Evolutionary conservation across 805 yeast species (phyloP).

Genomic region (Yamadazyma scolyti): DNA sequence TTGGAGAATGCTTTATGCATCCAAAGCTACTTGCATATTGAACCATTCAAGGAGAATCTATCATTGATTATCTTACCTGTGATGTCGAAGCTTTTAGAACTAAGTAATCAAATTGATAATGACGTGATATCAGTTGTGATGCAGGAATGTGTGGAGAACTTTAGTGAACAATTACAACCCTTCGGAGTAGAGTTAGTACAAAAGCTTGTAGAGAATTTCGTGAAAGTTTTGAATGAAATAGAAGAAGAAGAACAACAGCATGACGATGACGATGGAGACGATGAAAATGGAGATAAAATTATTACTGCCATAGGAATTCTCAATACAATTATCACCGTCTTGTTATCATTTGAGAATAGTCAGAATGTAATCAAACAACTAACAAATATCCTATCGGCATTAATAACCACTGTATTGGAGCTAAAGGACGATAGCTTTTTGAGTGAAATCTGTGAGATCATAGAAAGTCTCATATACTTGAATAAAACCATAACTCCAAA

Average conservation of each 20-base stretch:
- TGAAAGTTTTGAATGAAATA: constrained; percentile 35
- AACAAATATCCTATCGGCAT: constrained; percentile 67
- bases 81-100: constrained; percentile 70
- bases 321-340: constrained; percentile 76
- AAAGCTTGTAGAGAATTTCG: constrained; percentile 68
- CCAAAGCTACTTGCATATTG: constrained; percentile 68
- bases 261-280: constrained; percentile 25
- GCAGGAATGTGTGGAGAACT: constrained; percentile 92
- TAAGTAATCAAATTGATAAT: constrained; percentile 79
- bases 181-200: constrained; percentile 59
- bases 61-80: constrained; percentile 69
- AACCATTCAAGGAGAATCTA: constrained; percentile 65
- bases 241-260: constrained; percentile 44
- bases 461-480: constrained; percentile 45
- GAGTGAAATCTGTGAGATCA: constrained; percentile 70
- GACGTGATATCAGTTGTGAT: constrained; percentile 86
- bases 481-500: constrained; percentile 47
- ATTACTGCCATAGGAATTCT: constrained; percentile 80
- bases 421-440: constrained; percentile 70
- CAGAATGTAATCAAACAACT: constrained; percentile 58
- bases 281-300: constrained; percentile 58
- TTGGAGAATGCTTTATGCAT: constrained; percentile 82
- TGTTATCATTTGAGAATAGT: constrained; percentile 80
- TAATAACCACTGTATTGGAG: constrained; percentile 61
- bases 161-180: constrained; percentile 82